Percentiles rank a stretch among this genome's conserved stretches.
Conservation (phyloP, 768 basidiomycete species). For the Lepiota brunneoincarnata region DNA sequence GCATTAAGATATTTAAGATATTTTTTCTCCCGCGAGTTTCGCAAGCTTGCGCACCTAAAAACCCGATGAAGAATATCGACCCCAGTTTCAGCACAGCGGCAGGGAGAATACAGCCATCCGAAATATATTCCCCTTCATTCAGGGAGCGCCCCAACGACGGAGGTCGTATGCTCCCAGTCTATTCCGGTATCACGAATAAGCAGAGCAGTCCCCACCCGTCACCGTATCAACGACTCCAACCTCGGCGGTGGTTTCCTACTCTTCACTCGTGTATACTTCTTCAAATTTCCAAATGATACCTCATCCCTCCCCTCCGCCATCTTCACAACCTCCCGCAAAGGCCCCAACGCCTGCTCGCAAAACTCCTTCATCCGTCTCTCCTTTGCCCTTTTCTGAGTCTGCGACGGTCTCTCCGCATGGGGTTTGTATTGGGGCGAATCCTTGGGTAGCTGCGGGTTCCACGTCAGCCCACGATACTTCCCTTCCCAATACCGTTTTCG, state of each 20-base stretch:
- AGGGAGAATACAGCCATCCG: no score
- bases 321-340: constrained; percentile 49
- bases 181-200: background rate
- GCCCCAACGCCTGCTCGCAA: constrained; percentile 38
- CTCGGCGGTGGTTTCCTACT: constrained; percentile 6
- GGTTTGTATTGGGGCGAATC: constrained; percentile 13
- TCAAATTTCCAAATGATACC: constrained; percentile 40
- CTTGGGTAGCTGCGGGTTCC: constrained; percentile 13
- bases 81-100: no score
- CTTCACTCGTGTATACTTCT: constrained; percentile 30
- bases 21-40: no score
- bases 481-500: constrained; percentile 16
- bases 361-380: constrained; percentile 21
- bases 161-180: background rate
- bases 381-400: constrained; percentile 12
- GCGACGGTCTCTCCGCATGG: constrained; percentile 10
- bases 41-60: no score
- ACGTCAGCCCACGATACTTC: constrained; percentile 8
- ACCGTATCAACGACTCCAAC: background rate
- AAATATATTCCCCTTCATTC: background rate
- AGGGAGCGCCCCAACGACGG: background rate
- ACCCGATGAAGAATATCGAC: no score
- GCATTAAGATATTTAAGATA: no score
- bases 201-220: background rate
- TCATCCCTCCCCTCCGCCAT: constrained; percentile 58